Conservation (phyloP, 148 eudicot species). For the Limonium bicolor region DNA sequence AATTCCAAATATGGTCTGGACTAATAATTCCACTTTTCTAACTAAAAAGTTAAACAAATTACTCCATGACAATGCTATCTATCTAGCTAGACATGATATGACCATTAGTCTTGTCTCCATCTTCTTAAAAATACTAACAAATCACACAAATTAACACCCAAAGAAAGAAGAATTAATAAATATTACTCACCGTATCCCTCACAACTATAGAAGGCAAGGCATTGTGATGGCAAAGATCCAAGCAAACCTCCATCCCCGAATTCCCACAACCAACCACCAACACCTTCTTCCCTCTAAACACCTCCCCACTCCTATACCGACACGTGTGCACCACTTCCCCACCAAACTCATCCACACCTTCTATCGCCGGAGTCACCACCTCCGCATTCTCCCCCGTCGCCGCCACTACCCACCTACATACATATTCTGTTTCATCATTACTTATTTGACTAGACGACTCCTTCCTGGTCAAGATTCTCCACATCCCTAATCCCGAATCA, state of each 20-base stretch:
- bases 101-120: slow-evolving; percentile 1
- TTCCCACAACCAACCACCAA: slow-evolving; percentile 90
- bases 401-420: slow-evolving; percentile 57
- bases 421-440: slow-evolving; percentile 23
- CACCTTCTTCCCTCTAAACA: slow-evolving; percentile 43
- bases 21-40: too few species aligned
- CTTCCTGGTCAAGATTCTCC: slow-evolving; percentile 28
- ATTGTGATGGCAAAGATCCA: slow-evolving; percentile 63
- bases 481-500: slow-evolving; percentile 31
- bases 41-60: not conserved
- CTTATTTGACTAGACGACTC: not conserved
- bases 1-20: too few species aligned
- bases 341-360: slow-evolving; percentile 34
- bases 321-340: slow-evolving; percentile 50
- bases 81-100: not conserved
- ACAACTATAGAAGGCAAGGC: slow-evolving; percentile 74
- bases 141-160: not conserved
- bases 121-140: not conserved
- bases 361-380: slow-evolving; percentile 48
- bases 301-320: slow-evolving; percentile 46
- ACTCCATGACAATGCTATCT: not conserved
- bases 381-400: slow-evolving; percentile 95
- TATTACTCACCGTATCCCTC: slow-evolving; percentile 51
- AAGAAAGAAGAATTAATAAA: not conserved
- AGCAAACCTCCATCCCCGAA: slow-evolving; percentile 86